A percentile compares a stretch with the other conserved stretches of the same genome.
phyloP scores from a whole-genome alignment of 1,284 basidiomycete species.

The Fomitopsis betulina region DNA sequence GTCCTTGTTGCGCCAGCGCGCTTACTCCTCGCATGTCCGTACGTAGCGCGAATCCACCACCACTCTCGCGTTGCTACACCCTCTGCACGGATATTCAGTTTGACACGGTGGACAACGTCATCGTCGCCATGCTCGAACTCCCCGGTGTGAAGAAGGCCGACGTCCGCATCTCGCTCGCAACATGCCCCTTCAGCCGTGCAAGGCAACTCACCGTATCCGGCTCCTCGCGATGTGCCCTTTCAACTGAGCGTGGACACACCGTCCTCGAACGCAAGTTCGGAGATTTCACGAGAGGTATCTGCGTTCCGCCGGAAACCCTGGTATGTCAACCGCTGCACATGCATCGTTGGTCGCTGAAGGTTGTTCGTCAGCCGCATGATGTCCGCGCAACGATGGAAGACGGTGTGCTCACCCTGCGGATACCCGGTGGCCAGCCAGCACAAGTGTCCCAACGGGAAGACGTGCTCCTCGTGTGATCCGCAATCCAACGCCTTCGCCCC shows the following conservation, averaged over 20 bases:
- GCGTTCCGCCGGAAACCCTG: constrained; percentile 53
- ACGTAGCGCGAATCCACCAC: background rate
- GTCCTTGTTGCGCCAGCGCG: constrained; percentile 1
- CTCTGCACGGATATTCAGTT: constrained; percentile 56
- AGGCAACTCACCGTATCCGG: constrained; percentile 53
- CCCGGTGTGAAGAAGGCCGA: constrained; percentile 55
- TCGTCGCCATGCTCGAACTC: constrained; percentile 58
- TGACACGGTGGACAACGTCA: constrained; percentile 36
- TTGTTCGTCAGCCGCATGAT: constrained; percentile 20
- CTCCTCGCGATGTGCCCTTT: constrained; percentile 30
- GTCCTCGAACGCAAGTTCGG: constrained; percentile 51
- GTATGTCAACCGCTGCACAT: constrained; percentile 30
- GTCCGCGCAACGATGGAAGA: constrained; percentile 24
- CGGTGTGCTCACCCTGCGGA: constrained; percentile 26
- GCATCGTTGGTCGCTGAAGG: background rate
- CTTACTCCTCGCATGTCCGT: background rate
- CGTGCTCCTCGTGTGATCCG: constrained; percentile 19
- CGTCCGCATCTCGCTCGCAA: constrained; percentile 47
- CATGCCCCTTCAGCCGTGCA: constrained; percentile 49
- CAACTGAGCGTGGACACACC: constrained; percentile 26
- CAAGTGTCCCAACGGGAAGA: constrained; percentile 17
- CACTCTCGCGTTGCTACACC: constrained; percentile 17
- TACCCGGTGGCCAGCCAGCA: constrained; percentile 19
- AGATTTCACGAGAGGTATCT: constrained; percentile 44
- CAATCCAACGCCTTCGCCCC: background rate